Conservation (phyloP, 169 alveolate genomes). For the Plasmodium vinckei region DNA sequence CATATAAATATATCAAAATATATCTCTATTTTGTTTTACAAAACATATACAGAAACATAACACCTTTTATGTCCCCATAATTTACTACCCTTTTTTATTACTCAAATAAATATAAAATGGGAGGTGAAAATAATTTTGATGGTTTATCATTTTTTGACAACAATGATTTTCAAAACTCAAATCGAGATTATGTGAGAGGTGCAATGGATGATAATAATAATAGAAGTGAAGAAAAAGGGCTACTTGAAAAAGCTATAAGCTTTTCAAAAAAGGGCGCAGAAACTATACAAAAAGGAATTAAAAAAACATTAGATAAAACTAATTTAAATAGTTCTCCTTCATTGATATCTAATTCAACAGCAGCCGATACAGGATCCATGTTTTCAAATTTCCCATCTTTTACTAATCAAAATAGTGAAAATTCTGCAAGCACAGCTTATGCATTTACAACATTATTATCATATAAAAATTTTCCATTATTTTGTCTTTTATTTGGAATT, state of each 20-base stretch:
- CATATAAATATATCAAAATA: no score
- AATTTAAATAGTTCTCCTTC: constrained; percentile 36
- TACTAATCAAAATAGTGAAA: constrained; percentile 44
- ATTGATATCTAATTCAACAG: constrained; percentile 38
- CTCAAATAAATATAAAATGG: constrained; percentile 3
- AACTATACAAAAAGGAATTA: constrained; percentile 58
- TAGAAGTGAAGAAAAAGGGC: constrained; percentile 51
- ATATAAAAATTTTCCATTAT: constrained; percentile 58
- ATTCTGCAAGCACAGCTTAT: constrained; percentile 25
- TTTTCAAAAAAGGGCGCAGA: constrained; percentile 74
- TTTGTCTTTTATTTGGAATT: constrained; percentile 64
- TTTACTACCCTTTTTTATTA: no score
- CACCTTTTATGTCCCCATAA: no score
- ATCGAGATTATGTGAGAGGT: constrained; percentile 41
- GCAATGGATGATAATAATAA: constrained; percentile 25
- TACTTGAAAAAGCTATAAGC: constrained; percentile 53
- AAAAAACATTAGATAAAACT: constrained; percentile 57
- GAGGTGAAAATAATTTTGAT: constrained; percentile 44
- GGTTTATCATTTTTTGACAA: constrained; percentile 66
- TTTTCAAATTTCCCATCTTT: constrained; percentile 72
- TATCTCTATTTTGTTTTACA: no score
- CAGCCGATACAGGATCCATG: constrained; percentile 61
- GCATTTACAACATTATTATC: constrained; percentile 51
- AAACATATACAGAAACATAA: no score
- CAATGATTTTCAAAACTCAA: constrained; percentile 33